phyloP scores from a whole-genome alignment of 139 green algal species.

The Coelastrella sp. region DNA sequence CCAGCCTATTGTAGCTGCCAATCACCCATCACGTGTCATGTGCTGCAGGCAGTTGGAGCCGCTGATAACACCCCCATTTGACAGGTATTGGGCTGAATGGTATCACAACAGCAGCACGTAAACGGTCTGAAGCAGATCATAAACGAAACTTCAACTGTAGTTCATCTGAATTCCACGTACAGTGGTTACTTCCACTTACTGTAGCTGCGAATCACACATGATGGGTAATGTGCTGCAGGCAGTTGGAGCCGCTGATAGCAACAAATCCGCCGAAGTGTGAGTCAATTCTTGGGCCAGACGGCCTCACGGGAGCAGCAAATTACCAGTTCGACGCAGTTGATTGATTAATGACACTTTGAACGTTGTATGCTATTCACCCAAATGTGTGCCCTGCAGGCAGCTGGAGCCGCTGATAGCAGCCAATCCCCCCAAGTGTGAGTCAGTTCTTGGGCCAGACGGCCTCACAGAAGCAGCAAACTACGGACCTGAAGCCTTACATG shows the following conservation, averaged over 20 bases:
- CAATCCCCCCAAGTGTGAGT: not conserved
- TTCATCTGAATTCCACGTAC: not conserved
- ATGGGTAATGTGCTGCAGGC: not conserved
- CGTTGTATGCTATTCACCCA: not conserved
- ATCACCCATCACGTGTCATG: too few species aligned
- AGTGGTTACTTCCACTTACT: too few species aligned
- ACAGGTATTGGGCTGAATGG: not conserved
- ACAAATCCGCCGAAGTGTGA: not conserved
- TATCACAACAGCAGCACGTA: not conserved
- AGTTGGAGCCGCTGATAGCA: not conserved
- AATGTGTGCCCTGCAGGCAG: not conserved
- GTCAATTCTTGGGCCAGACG: not conserved
- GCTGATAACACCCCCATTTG: too few species aligned
- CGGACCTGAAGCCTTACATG: not conserved
- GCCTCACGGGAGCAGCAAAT: not conserved
- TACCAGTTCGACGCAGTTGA: not conserved
- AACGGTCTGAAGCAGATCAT: not conserved
- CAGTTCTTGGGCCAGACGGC: not conserved
- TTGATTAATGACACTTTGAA: not conserved
- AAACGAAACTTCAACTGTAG: not conserved
- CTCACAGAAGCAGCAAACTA: not conserved
- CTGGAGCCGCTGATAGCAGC: not conserved
- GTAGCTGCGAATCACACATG: too few species aligned
- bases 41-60: too few species aligned
- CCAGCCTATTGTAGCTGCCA: too few species aligned